Conservation (phyloP, 768 basidiomycete species). For the Ramaria sp. region DNA sequence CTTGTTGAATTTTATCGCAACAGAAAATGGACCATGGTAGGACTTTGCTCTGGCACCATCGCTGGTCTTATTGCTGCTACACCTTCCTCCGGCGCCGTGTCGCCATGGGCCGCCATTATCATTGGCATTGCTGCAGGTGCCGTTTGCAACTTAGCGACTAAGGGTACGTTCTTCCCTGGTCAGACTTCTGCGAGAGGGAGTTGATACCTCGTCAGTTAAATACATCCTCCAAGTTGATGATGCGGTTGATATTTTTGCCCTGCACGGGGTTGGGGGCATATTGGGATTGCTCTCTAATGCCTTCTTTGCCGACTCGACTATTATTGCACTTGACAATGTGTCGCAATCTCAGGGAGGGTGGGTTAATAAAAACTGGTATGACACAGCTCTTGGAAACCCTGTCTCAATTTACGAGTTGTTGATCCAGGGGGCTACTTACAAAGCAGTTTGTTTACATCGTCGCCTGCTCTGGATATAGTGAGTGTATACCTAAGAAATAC, state of each 20-base stretch:
- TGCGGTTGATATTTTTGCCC: slow-evolving; percentile 84
- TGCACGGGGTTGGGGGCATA: slow-evolving; percentile 81
- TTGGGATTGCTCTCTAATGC: slow-evolving; percentile 63
- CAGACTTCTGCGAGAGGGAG: slow-evolving; percentile 2
- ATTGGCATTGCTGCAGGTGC: slow-evolving; percentile 65
- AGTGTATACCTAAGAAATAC: slow-evolving; percentile 11
- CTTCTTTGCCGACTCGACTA: slow-evolving; percentile 56
- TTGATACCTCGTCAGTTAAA: slow-evolving; percentile 39
- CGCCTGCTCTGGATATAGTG: slow-evolving; percentile 41
- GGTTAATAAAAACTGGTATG: slow-evolving; percentile 55
- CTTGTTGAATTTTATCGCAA: slow-evolving; percentile 70
- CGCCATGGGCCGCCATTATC: slow-evolving; percentile 66
- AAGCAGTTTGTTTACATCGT: slow-evolving; percentile 60
- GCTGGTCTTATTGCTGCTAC: slow-evolving; percentile 85
- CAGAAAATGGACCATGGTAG: slow-evolving; percentile 80
- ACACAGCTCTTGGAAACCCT: background rate
- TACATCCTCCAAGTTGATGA: slow-evolving; percentile 68
- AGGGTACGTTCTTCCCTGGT: slow-evolving; percentile 34
- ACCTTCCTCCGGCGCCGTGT: slow-evolving; percentile 75
- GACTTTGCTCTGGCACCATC: slow-evolving; percentile 86
- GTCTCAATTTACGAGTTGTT: background rate
- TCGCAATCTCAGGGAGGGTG: slow-evolving; percentile 47
- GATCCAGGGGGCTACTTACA: slow-evolving; percentile 49
- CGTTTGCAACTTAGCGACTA: slow-evolving; percentile 76
- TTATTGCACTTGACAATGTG: slow-evolving; percentile 62